Conservation (phyloP, 371 early-diverging fungal genomes). For the Mortierella sp. region DNA sequence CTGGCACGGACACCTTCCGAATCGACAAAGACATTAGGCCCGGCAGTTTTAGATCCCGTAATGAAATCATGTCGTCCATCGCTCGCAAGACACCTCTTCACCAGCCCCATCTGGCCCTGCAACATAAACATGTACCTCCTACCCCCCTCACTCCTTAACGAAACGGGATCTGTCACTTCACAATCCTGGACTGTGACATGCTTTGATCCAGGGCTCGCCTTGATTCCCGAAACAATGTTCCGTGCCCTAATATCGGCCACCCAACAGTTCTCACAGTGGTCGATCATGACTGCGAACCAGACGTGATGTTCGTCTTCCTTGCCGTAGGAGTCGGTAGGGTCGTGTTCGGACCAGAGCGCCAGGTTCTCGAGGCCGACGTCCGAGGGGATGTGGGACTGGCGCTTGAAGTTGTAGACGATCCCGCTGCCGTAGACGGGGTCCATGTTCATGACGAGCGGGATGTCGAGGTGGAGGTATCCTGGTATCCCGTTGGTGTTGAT, state of each 20-base stretch:
- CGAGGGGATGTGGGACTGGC: constrained; percentile 26
- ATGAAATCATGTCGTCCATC: constrained; percentile 46
- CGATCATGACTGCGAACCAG: constrained; percentile 37
- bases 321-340: constrained; percentile 1
- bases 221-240: constrained; percentile 46
- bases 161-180: constrained; percentile 30
- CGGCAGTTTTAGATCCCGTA: constrained; percentile 34
- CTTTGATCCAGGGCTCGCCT: constrained; percentile 26
- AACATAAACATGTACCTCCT: constrained; percentile 48
- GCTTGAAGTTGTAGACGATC: constrained; percentile 40
- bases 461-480: constrained; percentile 35
- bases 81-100: constrained; percentile 39
- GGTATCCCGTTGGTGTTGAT: neutral
- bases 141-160: constrained; percentile 23
- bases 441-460: constrained; percentile 41
- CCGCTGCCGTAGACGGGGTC: constrained; percentile 34
- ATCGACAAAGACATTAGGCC: constrained; percentile 55
- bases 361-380: constrained; percentile 52
- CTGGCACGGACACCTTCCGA: constrained; percentile 45
- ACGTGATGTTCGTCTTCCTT: constrained; percentile 40
- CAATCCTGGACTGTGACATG: constrained; percentile 47
- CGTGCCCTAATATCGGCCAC: constrained; percentile 30
- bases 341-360: constrained; percentile 37
- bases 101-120: constrained; percentile 48
- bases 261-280: constrained; percentile 51